These are phyloP conservation scores for Acanthamoeba triangularis DNA, from an alignment of 208 protist genomes.

Conservation along the genomic window DNA sequence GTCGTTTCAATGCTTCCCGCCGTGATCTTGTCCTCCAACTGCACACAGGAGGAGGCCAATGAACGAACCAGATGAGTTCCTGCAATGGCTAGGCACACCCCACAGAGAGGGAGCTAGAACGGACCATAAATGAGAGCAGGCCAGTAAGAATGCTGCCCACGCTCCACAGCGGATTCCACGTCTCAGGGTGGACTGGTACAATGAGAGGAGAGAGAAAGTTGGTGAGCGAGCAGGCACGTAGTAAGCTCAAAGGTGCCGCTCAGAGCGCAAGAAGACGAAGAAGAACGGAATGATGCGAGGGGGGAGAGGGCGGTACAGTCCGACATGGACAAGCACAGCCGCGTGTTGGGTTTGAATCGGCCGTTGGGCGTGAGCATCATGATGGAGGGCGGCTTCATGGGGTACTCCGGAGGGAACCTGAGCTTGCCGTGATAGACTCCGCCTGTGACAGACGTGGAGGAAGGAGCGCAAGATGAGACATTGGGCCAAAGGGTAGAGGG, in stretches of 20 bases:
- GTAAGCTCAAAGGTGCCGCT: neutral
- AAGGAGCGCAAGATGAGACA: neutral
- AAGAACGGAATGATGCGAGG: neutral
- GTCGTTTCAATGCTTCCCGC: conserved; percentile 62
- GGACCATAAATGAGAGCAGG: conserved; percentile 76
- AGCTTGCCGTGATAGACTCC: conserved; percentile 86
- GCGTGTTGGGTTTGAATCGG: conserved; percentile 83
- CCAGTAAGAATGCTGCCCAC: conserved; percentile 81
- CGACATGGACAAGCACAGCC: conserved; percentile 87
- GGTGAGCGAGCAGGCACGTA: neutral
- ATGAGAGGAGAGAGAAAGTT: neutral
- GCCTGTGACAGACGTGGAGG: conserved; percentile 1
- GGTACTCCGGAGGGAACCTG: conserved; percentile 85
- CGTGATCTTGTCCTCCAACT: conserved; percentile 74
- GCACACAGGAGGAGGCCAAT: neutral
- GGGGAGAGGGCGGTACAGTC: conserved; percentile 73
- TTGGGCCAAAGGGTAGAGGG: neutral
- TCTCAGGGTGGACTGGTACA: conserved; percentile 83
- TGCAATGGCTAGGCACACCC: too few relatives aligned
- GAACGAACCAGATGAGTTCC: too few relatives aligned
- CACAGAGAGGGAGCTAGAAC: neutral
- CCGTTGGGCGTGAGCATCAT: conserved; percentile 88
- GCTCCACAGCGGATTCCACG: conserved; percentile 86
- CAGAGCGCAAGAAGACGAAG: neutral
- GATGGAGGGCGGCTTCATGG: conserved; percentile 86